Evolutionary conservation across 1,139 yeast genomes (phyloP).

Genomic region (Yamadazyma siamensis): DNA sequence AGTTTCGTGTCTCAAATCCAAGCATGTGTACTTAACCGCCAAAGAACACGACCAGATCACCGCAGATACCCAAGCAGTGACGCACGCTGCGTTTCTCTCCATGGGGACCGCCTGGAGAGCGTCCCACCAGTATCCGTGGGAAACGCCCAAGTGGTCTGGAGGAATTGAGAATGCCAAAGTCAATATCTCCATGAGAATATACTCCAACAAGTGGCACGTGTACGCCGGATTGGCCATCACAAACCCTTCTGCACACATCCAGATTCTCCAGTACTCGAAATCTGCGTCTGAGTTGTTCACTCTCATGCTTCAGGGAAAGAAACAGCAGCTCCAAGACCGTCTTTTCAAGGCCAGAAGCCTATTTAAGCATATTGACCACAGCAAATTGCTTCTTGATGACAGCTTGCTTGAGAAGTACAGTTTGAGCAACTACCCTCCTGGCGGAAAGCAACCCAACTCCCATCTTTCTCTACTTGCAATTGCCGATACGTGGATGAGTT

Average conservation of each 20-base stretch:
- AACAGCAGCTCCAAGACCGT: conserved; percentile 55
- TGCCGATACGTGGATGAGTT: conserved; percentile 88
- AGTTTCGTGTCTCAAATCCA: conserved; percentile 72
- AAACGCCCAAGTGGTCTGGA: conserved; percentile 80
- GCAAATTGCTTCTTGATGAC: conserved; percentile 72
- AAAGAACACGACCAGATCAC: conserved; percentile 89
- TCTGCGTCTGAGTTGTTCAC: conserved; percentile 82
- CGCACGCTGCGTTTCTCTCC: conserved; percentile 93
- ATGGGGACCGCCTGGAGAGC: conserved; percentile 98
- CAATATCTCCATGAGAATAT: conserved; percentile 86
- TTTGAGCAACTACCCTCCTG: conserved; percentile 71
- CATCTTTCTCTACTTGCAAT: conserved; percentile 85
- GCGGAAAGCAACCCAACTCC: conserved; percentile 74
- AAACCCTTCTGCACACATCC: conserved; percentile 90
- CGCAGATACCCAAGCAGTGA: conserved; percentile 97
- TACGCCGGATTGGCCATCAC: conserved; percentile 97
- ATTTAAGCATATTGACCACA: conserved; percentile 61
- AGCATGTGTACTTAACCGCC: conserved; percentile 74
- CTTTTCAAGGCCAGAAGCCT: conserved; percentile 69
- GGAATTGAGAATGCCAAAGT: conserved; percentile 95
- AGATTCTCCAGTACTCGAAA: conserved; percentile 83
- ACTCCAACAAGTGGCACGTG: conserved; percentile 95
- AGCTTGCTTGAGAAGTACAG: conserved; percentile 77
- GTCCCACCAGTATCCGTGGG: conserved; percentile 88
- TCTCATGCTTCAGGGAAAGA: conserved; percentile 71